Evolutionary conservation across 2,329 filamentous ascomycete genomes (phyloP).

Genomic region (Diaporthe sp.): DNA sequence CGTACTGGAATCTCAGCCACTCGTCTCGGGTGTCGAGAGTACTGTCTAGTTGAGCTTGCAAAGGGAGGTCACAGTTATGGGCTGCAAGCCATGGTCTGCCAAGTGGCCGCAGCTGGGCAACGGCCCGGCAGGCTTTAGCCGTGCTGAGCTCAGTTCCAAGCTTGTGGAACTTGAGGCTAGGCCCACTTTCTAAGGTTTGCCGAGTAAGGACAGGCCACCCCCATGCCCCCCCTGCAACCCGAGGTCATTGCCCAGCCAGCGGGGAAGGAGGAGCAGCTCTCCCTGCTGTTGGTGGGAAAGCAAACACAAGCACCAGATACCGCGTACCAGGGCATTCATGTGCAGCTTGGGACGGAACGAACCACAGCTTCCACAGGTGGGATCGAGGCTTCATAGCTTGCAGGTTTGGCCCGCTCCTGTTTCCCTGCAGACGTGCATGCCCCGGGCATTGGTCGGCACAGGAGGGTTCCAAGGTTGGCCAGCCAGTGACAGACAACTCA

Average conservation of each 20-base stretch:
- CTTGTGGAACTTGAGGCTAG: neutral
- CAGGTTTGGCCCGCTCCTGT: neutral
- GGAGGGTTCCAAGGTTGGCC: neutral
- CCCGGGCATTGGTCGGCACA: neutral
- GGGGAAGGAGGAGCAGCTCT: neutral
- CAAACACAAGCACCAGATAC: neutral
- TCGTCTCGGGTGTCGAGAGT: neutral
- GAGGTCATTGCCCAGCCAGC: slow-evolving; percentile 33
- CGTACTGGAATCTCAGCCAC: neutral
- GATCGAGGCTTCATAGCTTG: slow-evolving; percentile 7
- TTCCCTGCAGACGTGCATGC: neutral
- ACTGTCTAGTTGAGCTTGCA: neutral
- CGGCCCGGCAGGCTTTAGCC: neutral
- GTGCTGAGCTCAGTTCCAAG: neutral
- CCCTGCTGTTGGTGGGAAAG: slow-evolving; percentile 3
- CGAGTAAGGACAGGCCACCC: neutral
- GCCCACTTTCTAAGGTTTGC: slow-evolving; percentile 15
- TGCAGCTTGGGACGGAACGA: neutral
- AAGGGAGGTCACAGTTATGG: neutral
- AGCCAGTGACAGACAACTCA: neutral
- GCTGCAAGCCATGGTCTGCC: neutral
- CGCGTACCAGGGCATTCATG: neutral
- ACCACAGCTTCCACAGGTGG: neutral
- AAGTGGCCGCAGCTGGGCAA: slow-evolving; percentile 9
- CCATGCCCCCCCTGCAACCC: neutral